Conservation (phyloP, 257 asterid genomes). For the Rauvolfia tetraphylla region DNA sequence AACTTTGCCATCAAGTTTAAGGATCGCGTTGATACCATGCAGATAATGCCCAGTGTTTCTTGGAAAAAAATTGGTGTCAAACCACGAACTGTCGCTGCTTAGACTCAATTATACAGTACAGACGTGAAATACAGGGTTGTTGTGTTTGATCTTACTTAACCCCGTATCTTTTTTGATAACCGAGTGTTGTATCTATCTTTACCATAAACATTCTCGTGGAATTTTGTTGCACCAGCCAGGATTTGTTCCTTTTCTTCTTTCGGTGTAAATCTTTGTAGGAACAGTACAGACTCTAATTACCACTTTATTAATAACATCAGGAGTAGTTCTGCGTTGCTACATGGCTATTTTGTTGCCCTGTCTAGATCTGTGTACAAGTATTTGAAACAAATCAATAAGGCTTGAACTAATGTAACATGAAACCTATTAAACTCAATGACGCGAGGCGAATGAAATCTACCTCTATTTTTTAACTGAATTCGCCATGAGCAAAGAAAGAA, state of each 20-base stretch:
- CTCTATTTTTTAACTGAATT: not conserved
- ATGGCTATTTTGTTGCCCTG: not conserved
- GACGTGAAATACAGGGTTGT: not conserved
- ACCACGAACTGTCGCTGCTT: constrained; percentile 72
- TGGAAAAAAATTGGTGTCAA: constrained; percentile 82
- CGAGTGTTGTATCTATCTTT: not conserved
- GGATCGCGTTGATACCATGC: constrained; percentile 77
- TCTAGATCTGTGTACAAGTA: not conserved
- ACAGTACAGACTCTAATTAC: not conserved
- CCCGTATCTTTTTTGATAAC: not conserved
- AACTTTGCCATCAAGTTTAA: constrained; percentile 67
- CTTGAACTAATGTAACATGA: not conserved
- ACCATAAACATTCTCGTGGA: not conserved
- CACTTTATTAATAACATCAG: too few species aligned
- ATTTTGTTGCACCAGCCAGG: not conserved
- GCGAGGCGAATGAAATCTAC: too few species aligned
- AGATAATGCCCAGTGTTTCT: constrained; percentile 93
- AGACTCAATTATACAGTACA: not conserved
- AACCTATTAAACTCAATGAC: too few species aligned
- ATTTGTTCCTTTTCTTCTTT: too few species aligned
- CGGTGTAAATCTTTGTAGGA: not conserved
- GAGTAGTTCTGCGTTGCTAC: too few species aligned
- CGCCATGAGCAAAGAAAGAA: not conserved
- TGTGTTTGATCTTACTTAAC: not conserved
- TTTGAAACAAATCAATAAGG: not conserved